Evolutionary conservation across 2,329 filamentous ascomycete species (phyloP).

Genomic region (Diaporthe destruens): DNA sequence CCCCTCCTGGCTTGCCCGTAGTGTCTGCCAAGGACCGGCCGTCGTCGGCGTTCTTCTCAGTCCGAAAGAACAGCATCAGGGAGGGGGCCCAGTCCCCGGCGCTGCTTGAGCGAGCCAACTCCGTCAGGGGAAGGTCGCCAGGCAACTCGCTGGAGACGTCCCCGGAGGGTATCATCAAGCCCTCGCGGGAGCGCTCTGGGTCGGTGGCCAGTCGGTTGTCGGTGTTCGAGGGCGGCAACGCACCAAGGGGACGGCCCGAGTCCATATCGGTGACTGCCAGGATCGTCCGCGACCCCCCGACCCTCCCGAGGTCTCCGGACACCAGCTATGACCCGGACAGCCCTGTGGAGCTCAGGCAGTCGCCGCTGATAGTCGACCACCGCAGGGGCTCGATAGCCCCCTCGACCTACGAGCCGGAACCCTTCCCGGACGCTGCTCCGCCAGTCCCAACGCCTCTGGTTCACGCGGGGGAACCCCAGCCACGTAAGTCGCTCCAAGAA

Average conservation of each 20-base stretch:
- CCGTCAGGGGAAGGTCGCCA: constrained; percentile 53
- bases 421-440: constrained; percentile 44
- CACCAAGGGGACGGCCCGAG: constrained; percentile 69
- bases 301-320: constrained; percentile 56
- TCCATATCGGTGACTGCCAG: constrained; percentile 91
- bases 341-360: constrained; percentile 68
- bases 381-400: constrained; percentile 54
- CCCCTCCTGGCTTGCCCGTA: constrained; percentile 43
- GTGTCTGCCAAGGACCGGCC: constrained; percentile 54
- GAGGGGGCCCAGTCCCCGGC: constrained; percentile 61
- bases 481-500: constrained; percentile 62
- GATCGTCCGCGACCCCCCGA: constrained; percentile 77
- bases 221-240: constrained; percentile 64
- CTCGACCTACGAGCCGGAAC: constrained; percentile 46
- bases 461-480: constrained; percentile 44
- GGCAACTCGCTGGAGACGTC: constrained; percentile 59
- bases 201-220: constrained; percentile 69
- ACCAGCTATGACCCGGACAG: constrained; percentile 55
- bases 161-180: constrained; percentile 55
- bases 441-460: constrained; percentile 43
- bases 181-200: constrained; percentile 61
- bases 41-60: constrained; percentile 70
- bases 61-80: constrained; percentile 58
- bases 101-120: constrained; percentile 58
- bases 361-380: constrained; percentile 70